phyloP scores from a whole-genome alignment of 257 asterid species.

The Solanum raphanifolium region DNA sequence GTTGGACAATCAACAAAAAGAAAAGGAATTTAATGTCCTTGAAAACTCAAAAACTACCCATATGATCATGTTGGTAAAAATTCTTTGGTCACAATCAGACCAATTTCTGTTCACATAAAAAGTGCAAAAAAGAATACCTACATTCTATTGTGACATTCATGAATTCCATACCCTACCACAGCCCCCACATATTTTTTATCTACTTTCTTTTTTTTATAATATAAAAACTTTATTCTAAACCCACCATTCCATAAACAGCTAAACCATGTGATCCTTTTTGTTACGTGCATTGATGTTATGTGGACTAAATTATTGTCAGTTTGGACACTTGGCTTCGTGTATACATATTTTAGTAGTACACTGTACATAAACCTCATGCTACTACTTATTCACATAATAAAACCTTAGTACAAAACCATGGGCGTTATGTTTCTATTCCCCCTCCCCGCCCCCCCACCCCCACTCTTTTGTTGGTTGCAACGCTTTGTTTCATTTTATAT shows the following conservation, averaged over 20 bases:
- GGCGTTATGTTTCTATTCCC: not conserved
- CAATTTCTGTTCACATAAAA: not conserved
- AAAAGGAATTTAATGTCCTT: not conserved
- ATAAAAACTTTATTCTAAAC: not conserved
- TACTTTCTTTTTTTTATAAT: not conserved
- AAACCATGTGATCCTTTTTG: constrained; percentile 4
- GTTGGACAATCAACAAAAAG: not conserved
- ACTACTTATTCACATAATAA: not conserved
- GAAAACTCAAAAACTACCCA: not conserved
- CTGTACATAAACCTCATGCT: not conserved
- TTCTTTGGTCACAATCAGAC: not conserved
- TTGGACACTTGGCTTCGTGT: not conserved
- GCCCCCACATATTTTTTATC: not conserved
- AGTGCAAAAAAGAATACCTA: not conserved
- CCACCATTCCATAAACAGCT: constrained; percentile 5
- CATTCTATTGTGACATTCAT: not conserved
- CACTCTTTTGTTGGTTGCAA: not conserved
- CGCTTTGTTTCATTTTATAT: not conserved
- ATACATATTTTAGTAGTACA: not conserved
- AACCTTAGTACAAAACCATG: not conserved
- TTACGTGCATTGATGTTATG: not conserved
- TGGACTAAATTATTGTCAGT: constrained; percentile 4
- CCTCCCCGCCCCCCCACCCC: too few relatives aligned
- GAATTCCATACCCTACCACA: not conserved
- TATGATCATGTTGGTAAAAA: not conserved